Base-by-base conservation (phyloP, 164 flowering plant species). In the Platanus orientalis region DNA sequence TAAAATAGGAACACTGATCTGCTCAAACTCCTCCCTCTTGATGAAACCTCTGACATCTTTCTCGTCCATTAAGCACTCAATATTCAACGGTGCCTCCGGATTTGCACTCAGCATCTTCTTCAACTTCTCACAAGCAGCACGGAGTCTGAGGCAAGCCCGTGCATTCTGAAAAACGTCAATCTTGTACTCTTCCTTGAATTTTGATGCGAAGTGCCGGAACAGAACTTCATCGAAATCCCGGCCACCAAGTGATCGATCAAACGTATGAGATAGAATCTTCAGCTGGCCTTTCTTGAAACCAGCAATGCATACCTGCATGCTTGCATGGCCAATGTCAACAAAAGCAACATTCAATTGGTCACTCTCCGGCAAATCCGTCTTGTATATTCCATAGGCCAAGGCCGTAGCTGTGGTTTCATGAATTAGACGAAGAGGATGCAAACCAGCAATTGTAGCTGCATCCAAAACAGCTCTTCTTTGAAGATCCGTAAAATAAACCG, bases 351-450 rank as follows among this genome's bases (percentile, higher is more conserved):
- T 84, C 25, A 82, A 39, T 29, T 69, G 83, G 47, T 82, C 89
- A 69, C 58, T 80, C 48, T 84, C 86, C 6, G 89, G 83, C 44
- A 84, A 71, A 63, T 84, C 89, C 16, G 88, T 85, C 76, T 85
- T 83, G 49, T 34, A 28, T 14, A 47, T 84, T 17, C 91, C 88
- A 79, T 82, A 86, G 0, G 87, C 88, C 69, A 86, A 58, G 23
- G 88, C 91, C n/a, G 91, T 84, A 16, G 87, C 84, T 0, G 88
- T 82, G 1, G 88, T 86, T 66, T 85, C 88, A 62, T 85, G 90
- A 51, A 83, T 42, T 68, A 83, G 62, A 3, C 71, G 76, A n/a
- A 86, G 82, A 29, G 91, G 91, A 57, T 81, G 87, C 68, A 86
- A 73, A 12, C 88, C 88, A 7, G 87, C 87, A 71, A 86, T 82